Evolutionary conservation across 176 grass and related monocot genomes (phyloP).

Genomic region (Tillandsia leiboldiana): DNA sequence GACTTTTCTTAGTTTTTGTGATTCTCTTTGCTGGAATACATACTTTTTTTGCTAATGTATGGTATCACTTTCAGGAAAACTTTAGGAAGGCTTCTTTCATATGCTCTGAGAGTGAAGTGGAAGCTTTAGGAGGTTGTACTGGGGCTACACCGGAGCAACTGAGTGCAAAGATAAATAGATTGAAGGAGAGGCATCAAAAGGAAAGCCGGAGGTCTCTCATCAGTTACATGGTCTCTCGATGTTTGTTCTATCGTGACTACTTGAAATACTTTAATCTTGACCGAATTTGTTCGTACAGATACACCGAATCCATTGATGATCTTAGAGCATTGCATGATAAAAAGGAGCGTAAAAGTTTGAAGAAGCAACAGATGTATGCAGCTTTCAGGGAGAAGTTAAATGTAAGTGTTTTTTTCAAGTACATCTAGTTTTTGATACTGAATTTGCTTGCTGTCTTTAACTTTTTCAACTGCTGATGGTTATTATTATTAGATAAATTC

Average conservation of each 20-base stretch:
- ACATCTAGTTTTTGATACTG: too few species aligned
- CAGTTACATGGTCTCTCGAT: slow-evolving; percentile 4
- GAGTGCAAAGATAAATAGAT: slow-evolving; percentile 57
- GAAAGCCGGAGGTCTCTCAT: slow-evolving; percentile 69
- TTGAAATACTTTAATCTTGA: not conserved
- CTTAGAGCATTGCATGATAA: slow-evolving; percentile 54
- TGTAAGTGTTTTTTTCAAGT: slow-evolving; percentile 23
- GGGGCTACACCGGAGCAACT: slow-evolving; percentile 57
- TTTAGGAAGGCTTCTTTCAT: slow-evolving; percentile 81
- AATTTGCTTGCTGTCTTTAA: not conserved
- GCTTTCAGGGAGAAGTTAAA: slow-evolving; percentile 70
- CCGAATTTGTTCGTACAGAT: slow-evolving; percentile 27
- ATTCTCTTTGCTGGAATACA: not conserved
- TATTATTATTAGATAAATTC: too few species aligned
- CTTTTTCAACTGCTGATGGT: not conserved
- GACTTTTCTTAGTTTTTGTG: not conserved
- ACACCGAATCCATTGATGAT: slow-evolving; percentile 65
- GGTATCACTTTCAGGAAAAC: slow-evolving; percentile 34
- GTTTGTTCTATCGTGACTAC: not conserved
- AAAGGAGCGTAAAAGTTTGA: slow-evolving; percentile 54
- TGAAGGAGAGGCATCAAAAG: slow-evolving; percentile 54
- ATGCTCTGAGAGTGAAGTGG: slow-evolving; percentile 54
- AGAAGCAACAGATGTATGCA: slow-evolving; percentile 58
- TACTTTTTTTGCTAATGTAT: not conserved
- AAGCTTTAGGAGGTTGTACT: slow-evolving; percentile 51